Conservation (phyloP, 208 protist species). For the Trypanosoma platydactyli region DNA sequence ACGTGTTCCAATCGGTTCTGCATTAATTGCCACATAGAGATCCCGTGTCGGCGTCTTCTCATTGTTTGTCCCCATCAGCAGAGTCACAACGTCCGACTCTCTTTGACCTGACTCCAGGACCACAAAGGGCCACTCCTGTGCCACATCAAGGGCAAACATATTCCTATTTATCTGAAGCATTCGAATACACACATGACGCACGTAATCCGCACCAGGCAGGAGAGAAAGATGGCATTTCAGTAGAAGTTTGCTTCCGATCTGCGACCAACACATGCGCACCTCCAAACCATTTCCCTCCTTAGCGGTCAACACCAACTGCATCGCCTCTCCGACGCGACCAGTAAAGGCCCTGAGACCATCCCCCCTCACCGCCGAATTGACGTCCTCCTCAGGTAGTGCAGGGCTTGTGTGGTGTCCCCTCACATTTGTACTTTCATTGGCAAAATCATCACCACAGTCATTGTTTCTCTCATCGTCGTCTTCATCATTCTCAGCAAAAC, state of each 20-base stretch:
- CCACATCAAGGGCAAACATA: conserved; percentile 60
- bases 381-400: not conserved
- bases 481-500: conserved; percentile 24
- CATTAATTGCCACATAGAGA: conserved; percentile 47
- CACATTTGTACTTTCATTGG: not conserved
- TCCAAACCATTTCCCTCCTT: conserved; percentile 45
- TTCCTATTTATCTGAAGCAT: conserved; percentile 71
- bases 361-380: not conserved
- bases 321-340: not conserved
- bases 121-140: conserved; percentile 48
- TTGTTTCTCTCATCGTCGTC: conserved; percentile 18
- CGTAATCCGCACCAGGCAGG: conserved; percentile 47
- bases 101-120: conserved; percentile 39
- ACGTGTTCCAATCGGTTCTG: conserved; percentile 54
- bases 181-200: conserved; percentile 32
- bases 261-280: conserved; percentile 63
- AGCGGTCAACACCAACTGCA: conserved; percentile 34
- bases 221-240: conserved; percentile 46
- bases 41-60: conserved; percentile 34
- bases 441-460: not conserved
- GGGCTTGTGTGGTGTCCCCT: not conserved
- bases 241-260: conserved; percentile 45
- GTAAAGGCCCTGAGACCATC: not conserved
- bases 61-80: conserved; percentile 56
- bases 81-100: conserved; percentile 23